Evolutionary conservation across 495 filamentous ascomycete genomes (phyloP), one percentile per base, ranked within the genome.

Genomic region (Penicillium argentinense): DNA sequence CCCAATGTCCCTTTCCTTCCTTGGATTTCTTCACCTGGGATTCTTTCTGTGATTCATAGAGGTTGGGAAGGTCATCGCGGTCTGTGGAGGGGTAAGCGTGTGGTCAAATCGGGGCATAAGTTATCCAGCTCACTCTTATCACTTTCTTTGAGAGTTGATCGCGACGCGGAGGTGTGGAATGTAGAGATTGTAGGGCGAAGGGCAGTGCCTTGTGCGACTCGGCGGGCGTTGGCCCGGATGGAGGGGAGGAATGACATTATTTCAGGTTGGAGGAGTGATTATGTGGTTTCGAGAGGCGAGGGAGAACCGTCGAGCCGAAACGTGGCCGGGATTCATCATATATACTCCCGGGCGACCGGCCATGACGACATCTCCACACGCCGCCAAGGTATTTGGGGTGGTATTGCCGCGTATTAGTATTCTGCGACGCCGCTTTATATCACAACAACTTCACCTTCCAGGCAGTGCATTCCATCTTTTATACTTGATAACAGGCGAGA

Each of bases 1-100:
- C 87, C 91, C 91, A 95, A 53, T 89, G 78, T 9, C 74, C 87
- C 66, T 85, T 83, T 16, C 91, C 91, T 9, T 81, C 71, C 69
- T 87, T 87, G 41, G 82, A 76, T 71, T 84, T 83, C 58, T 75
- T 67, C 43, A 95, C 50, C 26, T 79, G 76, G 38, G 89, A 81
- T 36, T 88, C 68, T 72, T 95, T 95, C 56, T 91, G 76, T 37
- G 74, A 59, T 56, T 92, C 88, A 47, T 82, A 79, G 54, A 79
- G 60, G 2, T 56, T 38, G 33, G 62, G 42, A 5, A 76, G 59
- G 19, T 74, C 47, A 0, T 74, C 73, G 25, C 67, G 65, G 53
- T 71, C 73, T 74, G 11, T 9, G 16, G 19, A 24, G 14, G 9
- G 9, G 8, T 6, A 11, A 16, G 47, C n/a, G 19, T 47, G 54